These are phyloP conservation scores for Paulownia fortunei DNA, from an alignment of 257 asterid genomes.

Conservation along the genomic window DNA sequence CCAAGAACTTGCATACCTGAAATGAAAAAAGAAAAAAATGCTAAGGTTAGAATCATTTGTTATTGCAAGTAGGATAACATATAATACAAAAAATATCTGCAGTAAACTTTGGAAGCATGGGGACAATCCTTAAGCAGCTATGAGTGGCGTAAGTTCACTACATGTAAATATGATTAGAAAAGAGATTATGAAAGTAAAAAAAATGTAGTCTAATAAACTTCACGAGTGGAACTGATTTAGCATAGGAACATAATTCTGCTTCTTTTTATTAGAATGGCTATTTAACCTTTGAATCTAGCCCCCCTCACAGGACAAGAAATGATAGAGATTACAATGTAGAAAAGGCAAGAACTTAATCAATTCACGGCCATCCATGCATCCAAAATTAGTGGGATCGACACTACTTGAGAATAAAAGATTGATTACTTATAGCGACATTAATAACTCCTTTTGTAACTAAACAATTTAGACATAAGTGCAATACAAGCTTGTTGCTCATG, in stretches of 20 bases:
- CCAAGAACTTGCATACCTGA: conserved; percentile 96
- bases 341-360: neutral
- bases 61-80: conserved; percentile 21
- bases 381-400: neutral
- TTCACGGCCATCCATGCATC: conserved; percentile 10
- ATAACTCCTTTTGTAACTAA: neutral
- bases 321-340: neutral
- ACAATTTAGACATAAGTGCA: neutral
- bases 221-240: neutral
- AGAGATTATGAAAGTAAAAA: neutral
- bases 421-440: neutral
- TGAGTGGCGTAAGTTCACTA: neutral
- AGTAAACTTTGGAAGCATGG: conserved; percentile 14
- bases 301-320: conserved; percentile 1
- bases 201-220: conserved; percentile 1
- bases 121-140: conserved; percentile 17
- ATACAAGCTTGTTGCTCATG: neutral
- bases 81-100: neutral
- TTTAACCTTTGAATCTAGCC: neutral
- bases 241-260: neutral
- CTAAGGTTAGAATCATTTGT: neutral
- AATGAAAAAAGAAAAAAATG: conserved; percentile 6
- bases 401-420: neutral
- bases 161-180: neutral
- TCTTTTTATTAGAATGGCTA: neutral